Base-by-base conservation (phyloP, 768 basidiomycete species). In the Kwoniella mangroviensis region DNA sequence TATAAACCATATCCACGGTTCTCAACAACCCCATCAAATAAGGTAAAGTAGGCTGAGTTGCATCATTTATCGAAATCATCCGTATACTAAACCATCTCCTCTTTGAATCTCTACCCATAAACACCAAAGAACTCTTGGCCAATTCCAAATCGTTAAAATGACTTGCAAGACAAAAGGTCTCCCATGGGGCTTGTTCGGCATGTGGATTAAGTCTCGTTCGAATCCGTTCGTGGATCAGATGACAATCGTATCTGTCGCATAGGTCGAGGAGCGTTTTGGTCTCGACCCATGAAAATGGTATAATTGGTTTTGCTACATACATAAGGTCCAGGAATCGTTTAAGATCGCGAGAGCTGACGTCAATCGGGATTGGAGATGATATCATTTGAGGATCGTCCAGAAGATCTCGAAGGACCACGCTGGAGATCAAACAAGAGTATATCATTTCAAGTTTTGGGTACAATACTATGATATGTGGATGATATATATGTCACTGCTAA, bases 111-210 rank as follows among this genome's bases (percentile, higher is more conserved):
- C 43, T 51, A 26, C 26, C 41, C 10, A 49, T 19, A 63, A 45
- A 26, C 24, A 45, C 21, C 9, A 63, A 19, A 26, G 45, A 21
- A n/a, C n/a, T 53, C 24, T 63, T 49, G 7, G 62, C 62, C 15
- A 63, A 45, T 10, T 51, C 19, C 21, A 63, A n/a, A n/a, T 63
- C 41, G 28, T 63, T 26, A 28, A 45, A 63, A 28, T 53, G 49
- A 24, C 45, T 53, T 24, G 62, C 43, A 13, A 53, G 28, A 15
- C 19, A 13, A 26, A 63, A 63, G 4, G 26, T 63, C 22, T 63
- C 62, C 62, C 62, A 63, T 22, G 62, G 62, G 41, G 34, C 59
- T 43, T 61, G 40, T 22, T 40, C 34, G 11, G 42, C n/a, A 13
- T 42, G 40, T 17, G n/a, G 28, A n/a, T 43, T 13, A 2, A 61